These are phyloP conservation scores for Albatrellus sp. DNA, from an alignment of 1,284 basidiomycete genomes.

Conservation along the genomic window DNA sequence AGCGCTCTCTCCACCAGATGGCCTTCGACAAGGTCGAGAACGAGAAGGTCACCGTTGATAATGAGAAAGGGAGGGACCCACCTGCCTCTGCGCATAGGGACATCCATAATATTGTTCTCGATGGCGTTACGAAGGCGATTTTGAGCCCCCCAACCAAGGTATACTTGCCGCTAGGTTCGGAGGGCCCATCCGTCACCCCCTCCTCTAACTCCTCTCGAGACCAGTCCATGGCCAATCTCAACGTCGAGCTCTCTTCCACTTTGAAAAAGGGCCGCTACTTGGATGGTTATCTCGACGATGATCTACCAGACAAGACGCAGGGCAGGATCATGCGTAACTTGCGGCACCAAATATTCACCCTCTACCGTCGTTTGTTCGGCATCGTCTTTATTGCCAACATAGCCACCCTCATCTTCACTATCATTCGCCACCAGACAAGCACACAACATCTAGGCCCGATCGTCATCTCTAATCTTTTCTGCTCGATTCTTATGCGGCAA, in stretches of 20 bases:
- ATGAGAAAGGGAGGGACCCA: conserved; percentile 10
- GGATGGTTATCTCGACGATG: conserved; percentile 40
- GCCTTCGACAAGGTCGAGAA: conserved; percentile 20
- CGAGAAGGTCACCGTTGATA: conserved; percentile 8
- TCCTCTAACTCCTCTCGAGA: background rate
- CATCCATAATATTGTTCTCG: background rate
- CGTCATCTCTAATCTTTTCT: conserved; percentile 40
- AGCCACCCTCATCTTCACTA: conserved; percentile 34
- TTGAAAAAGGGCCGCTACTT: conserved; percentile 23
- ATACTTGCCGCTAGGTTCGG: background rate
- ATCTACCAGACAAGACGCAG: conserved; percentile 37
- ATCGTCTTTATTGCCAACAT: conserved; percentile 43
- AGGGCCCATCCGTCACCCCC: background rate
- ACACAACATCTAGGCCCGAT: conserved; percentile 34
- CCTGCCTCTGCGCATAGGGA: background rate
- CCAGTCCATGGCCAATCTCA: background rate
- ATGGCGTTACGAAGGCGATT: background rate
- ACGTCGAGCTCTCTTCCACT: conserved; percentile 11
- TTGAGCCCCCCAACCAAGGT: background rate
- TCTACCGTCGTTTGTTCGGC: conserved; percentile 46
- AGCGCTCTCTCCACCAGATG: conserved; percentile 31
- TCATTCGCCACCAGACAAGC: conserved; percentile 27
- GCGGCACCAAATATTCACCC: conserved; percentile 38
- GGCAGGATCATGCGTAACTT: conserved; percentile 35
- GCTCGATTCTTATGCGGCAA: conserved; percentile 47